These are phyloP conservation scores for Pleurotus giganteus DNA, from an alignment of 768 basidiomycete genomes.

Conservation along the genomic window DNA sequence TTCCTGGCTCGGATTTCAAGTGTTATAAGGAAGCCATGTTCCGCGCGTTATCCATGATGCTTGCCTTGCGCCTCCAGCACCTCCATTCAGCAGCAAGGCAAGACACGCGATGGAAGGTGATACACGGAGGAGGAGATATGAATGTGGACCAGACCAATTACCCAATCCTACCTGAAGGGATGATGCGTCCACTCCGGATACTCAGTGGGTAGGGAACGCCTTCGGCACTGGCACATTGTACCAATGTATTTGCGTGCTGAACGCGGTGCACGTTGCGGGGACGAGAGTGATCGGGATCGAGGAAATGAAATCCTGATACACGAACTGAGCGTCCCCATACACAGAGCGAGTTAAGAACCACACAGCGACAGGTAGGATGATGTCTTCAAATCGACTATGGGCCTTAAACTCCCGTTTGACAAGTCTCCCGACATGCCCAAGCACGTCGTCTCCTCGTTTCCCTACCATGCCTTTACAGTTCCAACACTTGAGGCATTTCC, in stretches of 20 bases:
- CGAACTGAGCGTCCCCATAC: conserved; percentile 11
- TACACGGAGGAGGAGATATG: conserved; percentile 3
- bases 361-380: too few relatives aligned
- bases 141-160: neutral
- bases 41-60: conserved; percentile 3
- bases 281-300: conserved; percentile 5
- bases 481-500: too few relatives aligned
- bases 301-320: conserved; percentile 9
- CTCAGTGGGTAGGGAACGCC: neutral
- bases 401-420: too few relatives aligned
- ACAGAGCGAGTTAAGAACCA: conserved; percentile 10
- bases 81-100: conserved; percentile 1
- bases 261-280: neutral
- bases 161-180: neutral
- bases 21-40: neutral
- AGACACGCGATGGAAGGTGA: conserved; percentile 4
- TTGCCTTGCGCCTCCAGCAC: neutral
- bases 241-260: neutral
- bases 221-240: neutral
- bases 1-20: neutral
- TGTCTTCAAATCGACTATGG: too few relatives aligned
- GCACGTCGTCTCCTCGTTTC: too few relatives aligned
- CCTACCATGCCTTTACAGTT: too few relatives aligned
- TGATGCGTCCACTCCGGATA: neutral
- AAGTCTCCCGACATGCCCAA: too few relatives aligned